phyloP scores from a whole-genome alignment of 2,329 filamentous ascomycete genomes.

The Salinomyces thailandicus region DNA sequence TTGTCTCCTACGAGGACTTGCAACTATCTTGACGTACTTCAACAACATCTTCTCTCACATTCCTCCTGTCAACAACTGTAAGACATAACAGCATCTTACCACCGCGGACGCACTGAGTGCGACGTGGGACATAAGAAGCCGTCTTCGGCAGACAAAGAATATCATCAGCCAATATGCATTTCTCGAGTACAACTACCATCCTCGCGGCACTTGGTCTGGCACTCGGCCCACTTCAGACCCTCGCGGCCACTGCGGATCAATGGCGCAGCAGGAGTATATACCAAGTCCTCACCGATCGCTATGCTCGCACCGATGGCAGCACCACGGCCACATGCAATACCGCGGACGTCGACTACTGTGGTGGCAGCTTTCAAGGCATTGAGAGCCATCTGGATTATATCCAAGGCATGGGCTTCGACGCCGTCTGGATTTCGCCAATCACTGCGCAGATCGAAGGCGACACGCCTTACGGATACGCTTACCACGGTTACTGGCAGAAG shows the following conservation, averaged over 20 bases:
- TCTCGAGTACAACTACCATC: conserved; percentile 1
- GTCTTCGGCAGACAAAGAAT: neutral
- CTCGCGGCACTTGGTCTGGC: conserved; percentile 14
- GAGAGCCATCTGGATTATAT: conserved; percentile 53
- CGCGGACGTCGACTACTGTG: conserved; percentile 41
- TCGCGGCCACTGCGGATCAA: conserved; percentile 20
- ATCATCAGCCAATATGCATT: conserved; percentile 3
- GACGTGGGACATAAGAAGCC: too few species aligned
- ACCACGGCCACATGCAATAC: conserved; percentile 30
- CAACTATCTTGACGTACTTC: too few species aligned
- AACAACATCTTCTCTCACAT: neutral
- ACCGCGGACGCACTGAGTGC: too few species aligned
- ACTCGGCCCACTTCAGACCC: conserved; percentile 8
- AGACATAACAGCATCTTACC: too few species aligned
- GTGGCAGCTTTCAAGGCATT: conserved; percentile 51
- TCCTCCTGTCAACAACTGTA: conserved; percentile 1
- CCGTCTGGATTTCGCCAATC: conserved; percentile 46
- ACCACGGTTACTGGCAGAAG: conserved; percentile 48
- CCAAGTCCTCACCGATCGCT: conserved; percentile 35
- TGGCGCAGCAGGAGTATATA: conserved; percentile 34
- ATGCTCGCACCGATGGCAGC: conserved; percentile 30
- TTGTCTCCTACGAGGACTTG: too few species aligned
- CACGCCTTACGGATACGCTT: conserved; percentile 32
- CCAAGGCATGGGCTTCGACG: conserved; percentile 34
- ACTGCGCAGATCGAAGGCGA: conserved; percentile 33